Evolutionary conservation across 2,329 filamentous ascomycete genomes (phyloP).

Genomic region (Alternaria postmessia): DNA sequence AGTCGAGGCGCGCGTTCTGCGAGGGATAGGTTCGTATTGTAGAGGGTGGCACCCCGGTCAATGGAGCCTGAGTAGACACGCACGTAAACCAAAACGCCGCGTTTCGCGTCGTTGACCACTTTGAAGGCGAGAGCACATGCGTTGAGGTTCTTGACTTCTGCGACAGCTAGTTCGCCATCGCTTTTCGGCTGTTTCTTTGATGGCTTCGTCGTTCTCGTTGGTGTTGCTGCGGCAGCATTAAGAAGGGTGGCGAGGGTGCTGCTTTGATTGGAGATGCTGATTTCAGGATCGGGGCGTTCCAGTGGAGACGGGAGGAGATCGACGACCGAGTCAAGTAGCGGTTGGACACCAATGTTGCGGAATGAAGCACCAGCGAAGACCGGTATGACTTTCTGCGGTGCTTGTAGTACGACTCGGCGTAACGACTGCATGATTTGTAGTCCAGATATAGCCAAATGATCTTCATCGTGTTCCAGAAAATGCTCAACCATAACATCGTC

Average conservation of each 20-base stretch:
- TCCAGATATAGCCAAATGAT: slow-evolving; percentile 72
- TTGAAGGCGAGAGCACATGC: slow-evolving; percentile 84
- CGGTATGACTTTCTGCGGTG: slow-evolving; percentile 78
- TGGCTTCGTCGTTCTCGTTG: slow-evolving; percentile 15
- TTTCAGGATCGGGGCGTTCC: slow-evolving; percentile 80
- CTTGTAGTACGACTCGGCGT: slow-evolving; percentile 72
- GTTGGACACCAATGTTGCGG: slow-evolving; percentile 91
- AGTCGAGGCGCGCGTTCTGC: slow-evolving; percentile 82
- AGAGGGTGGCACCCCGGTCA: slow-evolving; percentile 76
- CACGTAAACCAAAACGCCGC: slow-evolving; percentile 89
- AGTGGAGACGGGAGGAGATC: slow-evolving; percentile 85
- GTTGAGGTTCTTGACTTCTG: slow-evolving; percentile 68
- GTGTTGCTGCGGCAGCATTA: slow-evolving; percentile 43
- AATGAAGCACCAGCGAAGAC: slow-evolving; percentile 93
- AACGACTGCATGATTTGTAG: slow-evolving; percentile 76
- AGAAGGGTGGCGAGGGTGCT: slow-evolving; percentile 62
- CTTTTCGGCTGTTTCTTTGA: slow-evolving; percentile 23
- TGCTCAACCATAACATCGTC: slow-evolving; percentile 86
- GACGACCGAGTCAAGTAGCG: slow-evolving; percentile 85
- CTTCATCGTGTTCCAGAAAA: slow-evolving; percentile 79
- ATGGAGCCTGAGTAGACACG: slow-evolving; percentile 88
- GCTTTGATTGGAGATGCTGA: slow-evolving; percentile 69
- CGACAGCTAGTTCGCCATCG: slow-evolving; percentile 22
- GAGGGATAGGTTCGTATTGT: slow-evolving; percentile 84
- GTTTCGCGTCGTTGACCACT: slow-evolving; percentile 85